Conservation (phyloP, 805 yeast genomes). For the Suhomyces pyralidae region DNA sequence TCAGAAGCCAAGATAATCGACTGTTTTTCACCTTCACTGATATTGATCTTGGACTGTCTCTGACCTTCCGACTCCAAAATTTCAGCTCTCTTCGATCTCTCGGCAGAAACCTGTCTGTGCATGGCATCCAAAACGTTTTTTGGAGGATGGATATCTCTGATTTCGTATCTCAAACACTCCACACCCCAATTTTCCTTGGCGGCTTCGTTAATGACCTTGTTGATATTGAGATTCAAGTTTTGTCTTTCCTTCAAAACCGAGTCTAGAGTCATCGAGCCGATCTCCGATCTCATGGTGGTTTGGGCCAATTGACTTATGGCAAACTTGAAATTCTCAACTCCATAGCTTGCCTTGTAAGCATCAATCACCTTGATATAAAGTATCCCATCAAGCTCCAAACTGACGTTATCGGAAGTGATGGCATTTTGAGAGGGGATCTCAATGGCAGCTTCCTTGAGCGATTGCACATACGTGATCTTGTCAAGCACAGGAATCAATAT, state of each 20-base stretch:
- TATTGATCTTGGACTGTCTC: conserved; percentile 73
- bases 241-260: conserved; percentile 77
- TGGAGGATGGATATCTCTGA: conserved; percentile 87
- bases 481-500: conserved; percentile 70
- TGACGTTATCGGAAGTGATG: conserved; percentile 81
- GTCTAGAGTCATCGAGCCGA: conserved; percentile 78
- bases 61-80: conserved; percentile 84
- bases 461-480: conserved; percentile 75
- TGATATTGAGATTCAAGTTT: conserved; percentile 66
- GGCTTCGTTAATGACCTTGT: conserved; percentile 78
- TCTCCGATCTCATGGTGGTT: conserved; percentile 87
- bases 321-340: conserved; percentile 84
- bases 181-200: conserved; percentile 81
- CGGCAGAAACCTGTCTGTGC: conserved; percentile 89
- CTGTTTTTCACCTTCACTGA: conserved; percentile 78
- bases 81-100: conserved; percentile 82
- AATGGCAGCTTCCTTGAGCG: conserved; percentile 78
- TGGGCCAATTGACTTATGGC: conserved; percentile 85
- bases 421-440: conserved; percentile 84
- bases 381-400: conserved; percentile 81
- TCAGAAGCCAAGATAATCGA: conserved; percentile 73
- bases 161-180: conserved; percentile 77
- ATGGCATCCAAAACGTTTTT: conserved; percentile 80
- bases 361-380: conserved; percentile 74
- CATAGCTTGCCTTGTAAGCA: conserved; percentile 82